Evolutionary conservation across 192 early-diverging fungal species (phyloP), one percentile per base, ranked within the genome.

Genomic region (Umbelopsis ramanniana): DNA sequence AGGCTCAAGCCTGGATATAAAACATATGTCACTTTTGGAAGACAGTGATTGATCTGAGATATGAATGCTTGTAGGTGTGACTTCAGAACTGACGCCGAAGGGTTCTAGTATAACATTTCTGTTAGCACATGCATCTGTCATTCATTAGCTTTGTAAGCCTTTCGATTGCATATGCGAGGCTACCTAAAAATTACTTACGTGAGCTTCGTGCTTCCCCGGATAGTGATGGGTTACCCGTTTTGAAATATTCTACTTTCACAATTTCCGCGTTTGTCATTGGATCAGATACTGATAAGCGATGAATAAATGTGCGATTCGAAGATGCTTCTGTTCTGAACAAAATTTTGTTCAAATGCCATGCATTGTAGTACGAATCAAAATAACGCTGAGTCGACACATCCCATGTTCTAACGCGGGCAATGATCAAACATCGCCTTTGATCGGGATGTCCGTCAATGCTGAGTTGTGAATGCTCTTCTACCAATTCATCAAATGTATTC

Each of bases 271-370:
- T 68, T 8, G 40, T 68, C 45, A 68, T 46, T 46, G 67, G 67
- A 23, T 68, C 67, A 21, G 45, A 3, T 21, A 68, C 67, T 17
- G 22, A 47, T 6, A 68, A 22, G 21, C 67, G 14, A 19, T 68
- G 67, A 29, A 68, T 68, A 24, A 26, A 68, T 22, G 45, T 24
- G 21, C 46, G 40, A 6, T 48, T 48, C 23, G 40, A 47, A 2
- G 46, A 48, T 29, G 43, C 10, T 33, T 68, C 43, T 24, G 43
- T 15, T 48, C 67, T 46, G 26, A 68, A 68, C 21, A 68, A 26
- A 48, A 68, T 48, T 45, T 68, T 68, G 43, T 68, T 68, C 8
- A 68, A 24, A 24, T 68, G 67, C 67, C 67, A 68, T 46, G 67
- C 67, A 46, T 68, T 26, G 45, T 68, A 68, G 43, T 68, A 68